Percentiles rank a stretch among this genome's conserved stretches.
Conservation (phyloP, 208 protist species). For the Leishmania gerbilli region DNA sequence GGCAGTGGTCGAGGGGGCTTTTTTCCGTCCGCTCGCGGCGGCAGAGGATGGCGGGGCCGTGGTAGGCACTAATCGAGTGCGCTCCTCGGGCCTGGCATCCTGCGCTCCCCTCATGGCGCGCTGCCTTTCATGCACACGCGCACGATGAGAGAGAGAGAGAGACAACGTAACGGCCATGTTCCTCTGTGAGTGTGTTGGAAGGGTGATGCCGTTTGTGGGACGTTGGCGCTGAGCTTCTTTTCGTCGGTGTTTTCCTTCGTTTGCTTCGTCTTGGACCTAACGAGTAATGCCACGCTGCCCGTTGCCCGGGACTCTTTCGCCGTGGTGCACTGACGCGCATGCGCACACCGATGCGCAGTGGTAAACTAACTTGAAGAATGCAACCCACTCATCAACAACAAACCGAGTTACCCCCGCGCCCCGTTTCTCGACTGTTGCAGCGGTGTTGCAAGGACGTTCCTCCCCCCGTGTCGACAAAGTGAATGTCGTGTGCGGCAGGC, state of each 20-base stretch:
- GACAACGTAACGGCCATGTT: background rate
- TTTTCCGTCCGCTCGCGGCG: background rate
- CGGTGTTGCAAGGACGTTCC: background rate
- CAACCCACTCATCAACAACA: background rate
- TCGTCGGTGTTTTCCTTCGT: background rate
- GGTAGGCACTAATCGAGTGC: slow-evolving; percentile 1
- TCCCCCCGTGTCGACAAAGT: background rate
- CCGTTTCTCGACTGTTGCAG: background rate
- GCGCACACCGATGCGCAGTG: background rate
- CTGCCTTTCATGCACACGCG: background rate
- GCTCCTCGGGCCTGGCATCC: background rate
- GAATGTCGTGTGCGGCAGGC: background rate
- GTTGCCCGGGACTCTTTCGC: background rate
- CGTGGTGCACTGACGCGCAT: background rate
- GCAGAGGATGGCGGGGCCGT: slow-evolving; percentile 1
- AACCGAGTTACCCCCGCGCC: background rate
- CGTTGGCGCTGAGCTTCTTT: background rate
- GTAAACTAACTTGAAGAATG: background rate
- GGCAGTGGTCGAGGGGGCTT: background rate
- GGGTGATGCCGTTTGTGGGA: background rate
- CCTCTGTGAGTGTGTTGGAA: background rate
- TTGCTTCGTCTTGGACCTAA: slow-evolving; percentile 10
- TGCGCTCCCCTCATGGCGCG: background rate
- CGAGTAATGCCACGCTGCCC: slow-evolving; percentile 9
- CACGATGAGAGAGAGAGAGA: background rate